Evolutionary conservation across 768 basidiomycete genomes (phyloP).

Genomic region (Grammothele lineata): DNA sequence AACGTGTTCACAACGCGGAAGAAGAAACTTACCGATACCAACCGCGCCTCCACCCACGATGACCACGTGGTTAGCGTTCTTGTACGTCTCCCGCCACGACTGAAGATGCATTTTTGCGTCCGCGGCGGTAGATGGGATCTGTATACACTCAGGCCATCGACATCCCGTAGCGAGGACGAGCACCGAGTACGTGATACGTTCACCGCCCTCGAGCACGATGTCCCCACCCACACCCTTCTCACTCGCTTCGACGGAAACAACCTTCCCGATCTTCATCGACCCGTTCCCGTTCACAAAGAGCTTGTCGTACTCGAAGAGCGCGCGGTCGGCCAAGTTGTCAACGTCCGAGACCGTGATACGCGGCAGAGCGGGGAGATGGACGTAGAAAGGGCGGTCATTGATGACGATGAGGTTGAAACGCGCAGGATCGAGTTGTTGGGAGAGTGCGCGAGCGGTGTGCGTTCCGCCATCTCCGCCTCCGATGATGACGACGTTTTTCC

Average conservation of each 20-base stretch:
- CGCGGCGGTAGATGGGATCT: slow-evolving; percentile 35
- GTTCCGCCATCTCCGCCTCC: slow-evolving; percentile 57
- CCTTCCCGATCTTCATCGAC: slow-evolving; percentile 29
- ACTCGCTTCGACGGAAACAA: slow-evolving; percentile 32
- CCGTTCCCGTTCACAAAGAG: slow-evolving; percentile 46
- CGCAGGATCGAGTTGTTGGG: slow-evolving; percentile 42
- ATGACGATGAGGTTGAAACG: slow-evolving; percentile 53
- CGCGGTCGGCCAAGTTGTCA: slow-evolving; percentile 39
- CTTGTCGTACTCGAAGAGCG: slow-evolving; percentile 49
- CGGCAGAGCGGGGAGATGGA: slow-evolving; percentile 46
- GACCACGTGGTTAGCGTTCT: slow-evolving; percentile 28
- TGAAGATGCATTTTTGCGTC: slow-evolving; percentile 20
- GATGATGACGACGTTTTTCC: slow-evolving; percentile 42
- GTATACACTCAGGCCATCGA: slow-evolving; percentile 45
- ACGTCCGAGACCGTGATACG: slow-evolving; percentile 49
- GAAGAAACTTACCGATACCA: slow-evolving; percentile 39
- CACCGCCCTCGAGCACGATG: slow-evolving; percentile 47
- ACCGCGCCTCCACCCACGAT: slow-evolving; percentile 36
- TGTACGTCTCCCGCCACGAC: slow-evolving; percentile 29
- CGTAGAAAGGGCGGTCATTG: slow-evolving; percentile 44
- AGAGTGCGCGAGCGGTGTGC: slow-evolving; percentile 42
- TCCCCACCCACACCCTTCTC: slow-evolving; percentile 35
- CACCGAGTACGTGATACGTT: slow-evolving; percentile 45
- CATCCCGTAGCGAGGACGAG: slow-evolving; percentile 61
- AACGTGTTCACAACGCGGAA: background rate